These are phyloP conservation scores for Ordospora colligata DNA, from an alignment of 371 early-diverging fungal species.

Conservation along the genomic window DNA sequence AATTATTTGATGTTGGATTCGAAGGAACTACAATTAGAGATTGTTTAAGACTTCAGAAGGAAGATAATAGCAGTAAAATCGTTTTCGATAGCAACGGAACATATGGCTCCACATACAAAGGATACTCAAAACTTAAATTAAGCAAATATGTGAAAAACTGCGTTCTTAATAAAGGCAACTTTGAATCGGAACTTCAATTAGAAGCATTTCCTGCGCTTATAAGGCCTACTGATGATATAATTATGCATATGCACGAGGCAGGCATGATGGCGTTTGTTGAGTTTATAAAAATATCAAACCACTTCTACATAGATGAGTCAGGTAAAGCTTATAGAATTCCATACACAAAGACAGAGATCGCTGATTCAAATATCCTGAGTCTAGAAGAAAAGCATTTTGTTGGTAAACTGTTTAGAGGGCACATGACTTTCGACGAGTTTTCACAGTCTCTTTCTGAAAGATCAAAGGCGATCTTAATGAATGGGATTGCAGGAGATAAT, in stretches of 20 bases:
- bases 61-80: background rate
- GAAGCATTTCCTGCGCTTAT: conserved; percentile 13
- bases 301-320: background rate
- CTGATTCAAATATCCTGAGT: background rate
- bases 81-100: conserved; percentile 6
- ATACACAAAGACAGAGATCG: conserved; percentile 7
- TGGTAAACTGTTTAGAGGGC: background rate
- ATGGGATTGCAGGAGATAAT: background rate
- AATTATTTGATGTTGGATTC: conserved; percentile 23
- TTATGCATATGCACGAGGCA: background rate
- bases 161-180: background rate
- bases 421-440: background rate
- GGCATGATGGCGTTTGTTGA: background rate
- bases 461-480: background rate
- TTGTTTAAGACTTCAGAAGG: background rate
- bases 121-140: background rate
- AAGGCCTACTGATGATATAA: background rate
- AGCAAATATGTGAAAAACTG: conserved; percentile 5
- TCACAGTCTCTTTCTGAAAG: background rate
- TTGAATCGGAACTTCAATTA: background rate
- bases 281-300: background rate
- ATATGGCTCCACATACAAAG: conserved; percentile 18
- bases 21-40: conserved; percentile 27
- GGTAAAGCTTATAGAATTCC: conserved; percentile 9
- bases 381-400: conserved; percentile 3